Evolutionary conservation across 2,329 filamentous ascomycete genomes (phyloP).

Genomic region (Nemania abortiva): DNA sequence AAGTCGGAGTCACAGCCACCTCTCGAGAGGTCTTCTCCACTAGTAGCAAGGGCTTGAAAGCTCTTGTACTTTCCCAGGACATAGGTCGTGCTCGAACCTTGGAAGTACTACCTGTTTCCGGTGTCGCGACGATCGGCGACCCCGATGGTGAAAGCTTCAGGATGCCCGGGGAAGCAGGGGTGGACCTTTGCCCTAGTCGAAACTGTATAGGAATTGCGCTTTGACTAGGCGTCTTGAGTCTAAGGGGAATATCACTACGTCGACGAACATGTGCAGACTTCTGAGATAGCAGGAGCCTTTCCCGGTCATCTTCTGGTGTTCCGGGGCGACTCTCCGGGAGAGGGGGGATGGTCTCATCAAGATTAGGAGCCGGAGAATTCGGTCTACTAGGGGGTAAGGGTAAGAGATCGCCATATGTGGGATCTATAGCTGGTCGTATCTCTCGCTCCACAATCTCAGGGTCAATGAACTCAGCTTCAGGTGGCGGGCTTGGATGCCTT

Average conservation of each 20-base stretch:
- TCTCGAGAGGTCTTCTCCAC: slow-evolving; percentile 71
- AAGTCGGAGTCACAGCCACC: slow-evolving; percentile 49
- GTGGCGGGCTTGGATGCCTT: slow-evolving; percentile 40
- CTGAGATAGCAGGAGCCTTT: slow-evolving; percentile 53
- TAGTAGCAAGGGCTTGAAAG: slow-evolving; percentile 85
- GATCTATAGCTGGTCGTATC: slow-evolving; percentile 75
- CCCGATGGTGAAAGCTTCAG: slow-evolving; percentile 53
- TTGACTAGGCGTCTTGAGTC: slow-evolving; percentile 65
- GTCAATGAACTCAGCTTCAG: slow-evolving; percentile 60
- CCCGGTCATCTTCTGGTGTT: slow-evolving; percentile 62
- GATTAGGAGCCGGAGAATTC: slow-evolving; percentile 58
- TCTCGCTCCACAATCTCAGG: slow-evolving; percentile 69
- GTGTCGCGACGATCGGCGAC: slow-evolving; percentile 49
- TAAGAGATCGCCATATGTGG: slow-evolving; percentile 73
- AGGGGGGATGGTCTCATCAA: slow-evolving; percentile 59
- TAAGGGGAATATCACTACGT: slow-evolving; percentile 62
- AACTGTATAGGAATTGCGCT: slow-evolving; percentile 70
- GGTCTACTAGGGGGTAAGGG: slow-evolving; percentile 72
- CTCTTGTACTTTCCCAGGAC: slow-evolving; percentile 73
- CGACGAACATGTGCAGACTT: slow-evolving; percentile 61
- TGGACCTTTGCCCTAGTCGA: slow-evolving; percentile 61
- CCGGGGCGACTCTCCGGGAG: slow-evolving; percentile 72
- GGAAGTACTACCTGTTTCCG: slow-evolving; percentile 52
- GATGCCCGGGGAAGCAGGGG: slow-evolving; percentile 53
- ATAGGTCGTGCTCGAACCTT: slow-evolving; percentile 63